These are phyloP conservation scores for Clarireedia paspali DNA, from an alignment of 2,329 filamentous ascomycete species.

Conservation along the genomic window DNA sequence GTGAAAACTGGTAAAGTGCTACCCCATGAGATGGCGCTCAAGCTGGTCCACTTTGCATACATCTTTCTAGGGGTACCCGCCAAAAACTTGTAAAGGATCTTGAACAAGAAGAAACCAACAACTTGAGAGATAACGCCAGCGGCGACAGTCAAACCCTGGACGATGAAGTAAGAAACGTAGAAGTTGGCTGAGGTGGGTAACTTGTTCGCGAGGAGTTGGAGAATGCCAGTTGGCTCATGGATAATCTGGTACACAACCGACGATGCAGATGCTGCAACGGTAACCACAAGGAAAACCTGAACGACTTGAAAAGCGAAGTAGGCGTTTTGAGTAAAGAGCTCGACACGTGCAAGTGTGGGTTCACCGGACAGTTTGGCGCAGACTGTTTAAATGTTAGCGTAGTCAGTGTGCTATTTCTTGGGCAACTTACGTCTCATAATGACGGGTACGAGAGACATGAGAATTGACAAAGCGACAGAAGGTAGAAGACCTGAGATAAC, in stretches of 20 bases:
- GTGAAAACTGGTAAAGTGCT: constrained; percentile 75
- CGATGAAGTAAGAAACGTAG: constrained; percentile 89
- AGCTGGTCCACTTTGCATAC: constrained; percentile 67
- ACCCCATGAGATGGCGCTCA: constrained; percentile 74
- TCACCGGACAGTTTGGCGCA: constrained; percentile 76
- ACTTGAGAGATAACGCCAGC: constrained; percentile 68
- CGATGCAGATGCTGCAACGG: constrained; percentile 72
- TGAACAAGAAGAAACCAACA: constrained; percentile 64
- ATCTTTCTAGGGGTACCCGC: constrained; percentile 73
- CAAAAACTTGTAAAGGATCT: constrained; percentile 65
- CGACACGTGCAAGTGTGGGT: constrained; percentile 70
- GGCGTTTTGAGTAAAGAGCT: constrained; percentile 82
- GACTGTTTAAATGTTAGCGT: constrained; percentile 36
- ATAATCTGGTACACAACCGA: constrained; percentile 57
- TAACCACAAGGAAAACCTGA: constrained; percentile 86
- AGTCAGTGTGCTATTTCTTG: no score
- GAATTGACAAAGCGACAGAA: constrained; percentile 65
- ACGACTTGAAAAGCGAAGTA: constrained; percentile 90
- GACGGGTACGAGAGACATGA: constrained; percentile 80
- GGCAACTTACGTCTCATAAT: constrained; percentile 61
- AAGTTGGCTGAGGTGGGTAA: constrained; percentile 86
- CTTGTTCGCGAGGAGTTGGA: constrained; percentile 60
- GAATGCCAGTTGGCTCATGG: constrained; percentile 51
- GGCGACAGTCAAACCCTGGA: constrained; percentile 80
- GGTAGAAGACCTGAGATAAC: constrained; percentile 82